Evolutionary conservation across 352 stramenopile species (phyloP).

Genomic region (Phytophthora macrochlamydospora): DNA sequence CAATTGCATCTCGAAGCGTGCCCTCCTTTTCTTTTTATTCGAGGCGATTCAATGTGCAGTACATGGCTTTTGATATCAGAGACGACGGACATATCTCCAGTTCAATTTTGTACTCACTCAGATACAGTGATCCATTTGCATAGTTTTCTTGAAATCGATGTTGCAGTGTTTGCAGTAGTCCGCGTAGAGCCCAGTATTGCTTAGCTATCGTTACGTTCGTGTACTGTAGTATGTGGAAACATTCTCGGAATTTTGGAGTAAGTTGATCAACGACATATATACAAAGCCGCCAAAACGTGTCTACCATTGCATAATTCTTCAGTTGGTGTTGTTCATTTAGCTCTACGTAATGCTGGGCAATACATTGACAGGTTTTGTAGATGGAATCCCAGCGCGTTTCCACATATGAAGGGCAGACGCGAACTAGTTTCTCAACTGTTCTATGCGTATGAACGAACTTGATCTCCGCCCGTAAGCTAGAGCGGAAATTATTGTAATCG

Average conservation of each 20-base stretch:
- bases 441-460: neutral
- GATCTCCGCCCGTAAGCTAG: neutral
- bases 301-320: neutral
- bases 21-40: no score
- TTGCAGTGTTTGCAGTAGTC: neutral
- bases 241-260: neutral
- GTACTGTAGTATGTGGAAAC: neutral
- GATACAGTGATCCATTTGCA: neutral
- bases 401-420: neutral
- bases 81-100: neutral
- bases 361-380: slow-evolving; percentile 12
- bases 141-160: neutral
- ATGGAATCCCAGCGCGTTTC: slow-evolving; percentile 15
- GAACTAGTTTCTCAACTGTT: no score
- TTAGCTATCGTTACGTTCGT: neutral
- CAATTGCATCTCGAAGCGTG: no score
- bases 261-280: neutral
- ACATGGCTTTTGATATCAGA: neutral
- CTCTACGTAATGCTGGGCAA: neutral
- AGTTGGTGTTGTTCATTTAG: neutral
- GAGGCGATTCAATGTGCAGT: no score
- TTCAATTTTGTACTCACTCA: neutral
- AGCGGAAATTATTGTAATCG: neutral
- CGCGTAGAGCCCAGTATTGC: neutral
- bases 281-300: neutral